These are phyloP conservation scores for Calophaca sinica DNA, from an alignment of 306 rosid genomes.

Conservation along the genomic window DNA sequence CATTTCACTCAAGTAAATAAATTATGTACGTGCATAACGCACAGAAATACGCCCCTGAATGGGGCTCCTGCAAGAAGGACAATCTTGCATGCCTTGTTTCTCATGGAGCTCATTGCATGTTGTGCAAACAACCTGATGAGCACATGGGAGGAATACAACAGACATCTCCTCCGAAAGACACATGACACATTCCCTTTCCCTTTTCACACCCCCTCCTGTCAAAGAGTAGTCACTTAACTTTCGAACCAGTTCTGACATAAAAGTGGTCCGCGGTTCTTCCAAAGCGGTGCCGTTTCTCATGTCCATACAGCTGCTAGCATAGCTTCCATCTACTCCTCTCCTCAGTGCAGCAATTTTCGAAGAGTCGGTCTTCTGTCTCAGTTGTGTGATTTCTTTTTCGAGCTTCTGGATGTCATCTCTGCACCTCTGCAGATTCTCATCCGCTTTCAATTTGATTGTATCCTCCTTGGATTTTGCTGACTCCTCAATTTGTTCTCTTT, in stretches of 20 bases:
- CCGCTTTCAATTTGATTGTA: constrained; percentile 70
- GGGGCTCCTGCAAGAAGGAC: constrained; percentile 94
- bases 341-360: constrained; percentile 87
- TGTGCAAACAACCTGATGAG: constrained; percentile 95
- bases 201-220: constrained; percentile 75
- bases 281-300: constrained; percentile 44
- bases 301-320: constrained; percentile 55
- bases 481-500: constrained; percentile 77
- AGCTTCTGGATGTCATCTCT: constrained; percentile 78
- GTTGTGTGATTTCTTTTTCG: constrained; percentile 76
- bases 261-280: constrained; percentile 48
- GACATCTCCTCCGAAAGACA: constrained; percentile 97
- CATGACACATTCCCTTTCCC: constrained; percentile 96
- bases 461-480: constrained; percentile 75
- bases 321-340: constrained; percentile 81
- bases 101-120: constrained; percentile 94
- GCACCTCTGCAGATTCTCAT: constrained; percentile 64
- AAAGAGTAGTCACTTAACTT: constrained; percentile 55
- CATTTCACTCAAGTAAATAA: constrained; percentile 48
- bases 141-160: constrained; percentile 89
- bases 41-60: constrained; percentile 86
- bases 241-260: constrained; percentile 56
- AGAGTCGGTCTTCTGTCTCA: constrained; percentile 82
- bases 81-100: constrained; percentile 93
- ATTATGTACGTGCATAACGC: constrained; percentile 64